Evolutionary conservation across 306 rosid species (phyloP).

Genomic region (Styphnolobium japonicum): DNA sequence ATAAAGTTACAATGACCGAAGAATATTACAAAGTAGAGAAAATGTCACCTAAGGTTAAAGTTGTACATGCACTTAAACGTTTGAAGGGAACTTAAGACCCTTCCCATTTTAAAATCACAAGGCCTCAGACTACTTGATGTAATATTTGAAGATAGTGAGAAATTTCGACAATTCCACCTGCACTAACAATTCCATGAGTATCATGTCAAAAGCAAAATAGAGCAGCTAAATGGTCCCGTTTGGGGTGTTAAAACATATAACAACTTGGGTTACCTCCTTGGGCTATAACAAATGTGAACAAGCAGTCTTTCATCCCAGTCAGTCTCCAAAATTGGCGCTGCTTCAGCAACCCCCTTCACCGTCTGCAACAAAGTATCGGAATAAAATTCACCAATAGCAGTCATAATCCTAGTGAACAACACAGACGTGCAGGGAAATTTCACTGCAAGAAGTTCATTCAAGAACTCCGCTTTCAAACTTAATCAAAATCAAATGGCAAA

Average conservation of each 20-base stretch:
- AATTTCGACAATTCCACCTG: conserved; percentile 92
- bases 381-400: background rate
- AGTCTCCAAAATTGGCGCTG: conserved; percentile 50
- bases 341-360: conserved; percentile 73
- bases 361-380: conserved; percentile 45
- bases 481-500: background rate
- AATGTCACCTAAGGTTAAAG: conserved; percentile 71
- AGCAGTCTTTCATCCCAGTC: conserved; percentile 76
- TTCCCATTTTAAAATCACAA: conserved; percentile 93
- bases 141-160: conserved; percentile 64
- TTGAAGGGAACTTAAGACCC: conserved; percentile 71
- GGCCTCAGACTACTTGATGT: conserved; percentile 79
- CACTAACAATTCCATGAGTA: conserved; percentile 20
- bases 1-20: background rate
- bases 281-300: conserved; percentile 79
- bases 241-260: background rate
- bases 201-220: background rate
- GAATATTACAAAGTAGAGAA: background rate
- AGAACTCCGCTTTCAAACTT: background rate
- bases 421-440: background rate
- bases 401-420: background rate
- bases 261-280: conserved; percentile 58
- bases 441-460: background rate
- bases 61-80: conserved; percentile 70
- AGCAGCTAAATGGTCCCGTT: background rate